Conservation (phyloP, 2,329 filamentous ascomycete genomes). For the Chaetoscypha palmicola region DNA sequence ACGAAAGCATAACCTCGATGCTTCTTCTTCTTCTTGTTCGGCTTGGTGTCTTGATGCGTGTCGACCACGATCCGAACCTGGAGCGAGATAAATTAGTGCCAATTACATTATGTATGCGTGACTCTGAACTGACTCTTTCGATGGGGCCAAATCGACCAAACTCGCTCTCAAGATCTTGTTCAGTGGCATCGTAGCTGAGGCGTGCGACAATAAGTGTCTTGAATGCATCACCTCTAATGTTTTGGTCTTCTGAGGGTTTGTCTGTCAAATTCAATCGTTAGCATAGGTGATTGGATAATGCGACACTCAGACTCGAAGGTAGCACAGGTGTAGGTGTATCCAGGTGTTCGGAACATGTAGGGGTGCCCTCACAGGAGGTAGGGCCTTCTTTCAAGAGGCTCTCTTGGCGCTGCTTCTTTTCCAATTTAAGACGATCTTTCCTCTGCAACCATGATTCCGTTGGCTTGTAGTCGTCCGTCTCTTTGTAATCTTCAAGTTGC, state of each 20-base stretch:
- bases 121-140: constrained; percentile 76
- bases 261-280: constrained; percentile 42
- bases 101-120: too few relatives aligned
- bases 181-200: constrained; percentile 81
- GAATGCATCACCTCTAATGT: constrained; percentile 88
- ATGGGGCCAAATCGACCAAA: constrained; percentile 92
- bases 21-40: constrained; percentile 71
- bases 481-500: constrained; percentile 68
- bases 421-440: constrained; percentile 73
- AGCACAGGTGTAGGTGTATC: constrained; percentile 23
- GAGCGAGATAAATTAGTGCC: too few relatives aligned
- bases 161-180: constrained; percentile 85
- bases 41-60: constrained; percentile 59
- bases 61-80: constrained; percentile 85
- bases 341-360: constrained; percentile 23
- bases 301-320: constrained; percentile 15
- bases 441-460: constrained; percentile 91
- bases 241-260: constrained; percentile 76
- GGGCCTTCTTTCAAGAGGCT: constrained; percentile 34
- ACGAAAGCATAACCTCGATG: constrained; percentile 94
- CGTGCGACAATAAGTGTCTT: constrained; percentile 90
- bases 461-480: constrained; percentile 67
- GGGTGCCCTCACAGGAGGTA: constrained; percentile 27
- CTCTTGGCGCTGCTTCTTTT: constrained; percentile 66
- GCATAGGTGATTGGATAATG: constrained; percentile 12